Percentiles rank a stretch among this genome's conserved stretches.
Evolutionary conservation across 2,329 filamentous ascomycete species (phyloP).

Genomic region (Ophiocordyceps australis): DNA sequence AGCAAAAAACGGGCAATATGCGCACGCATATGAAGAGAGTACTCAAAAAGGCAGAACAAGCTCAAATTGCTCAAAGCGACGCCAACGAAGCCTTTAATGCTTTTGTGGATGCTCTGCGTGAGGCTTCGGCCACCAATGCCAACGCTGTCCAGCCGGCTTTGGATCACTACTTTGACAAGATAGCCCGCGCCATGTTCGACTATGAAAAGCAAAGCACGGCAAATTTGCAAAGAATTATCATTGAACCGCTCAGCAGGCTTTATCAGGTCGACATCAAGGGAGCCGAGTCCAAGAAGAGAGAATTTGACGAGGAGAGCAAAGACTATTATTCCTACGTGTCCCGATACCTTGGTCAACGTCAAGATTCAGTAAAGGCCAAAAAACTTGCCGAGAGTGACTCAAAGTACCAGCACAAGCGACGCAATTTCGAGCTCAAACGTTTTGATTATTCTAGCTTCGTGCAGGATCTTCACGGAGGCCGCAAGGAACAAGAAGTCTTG

Average conservation of each 20-base stretch:
- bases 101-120: slow-evolving; percentile 73
- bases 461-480: slow-evolving; percentile 97
- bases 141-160: slow-evolving; percentile 94
- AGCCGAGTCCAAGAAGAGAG: slow-evolving; percentile 88
- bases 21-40: slow-evolving; percentile 90
- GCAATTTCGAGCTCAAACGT: slow-evolving; percentile 89
- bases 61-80: slow-evolving; percentile 57
- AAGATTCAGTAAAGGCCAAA: slow-evolving; percentile 93
- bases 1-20: slow-evolving; percentile 94
- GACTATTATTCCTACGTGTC: slow-evolving; percentile 95
- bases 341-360: slow-evolving; percentile 86
- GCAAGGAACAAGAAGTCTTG: slow-evolving; percentile 92
- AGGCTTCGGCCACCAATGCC: slow-evolving; percentile 78
- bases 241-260: slow-evolving; percentile 79
- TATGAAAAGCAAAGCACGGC: slow-evolving; percentile 74
- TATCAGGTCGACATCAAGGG: slow-evolving; percentile 97
- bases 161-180: slow-evolving; percentile 97
- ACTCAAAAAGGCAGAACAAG: slow-evolving; percentile 81
- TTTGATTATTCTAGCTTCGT: slow-evolving; percentile 99
- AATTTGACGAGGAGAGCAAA: slow-evolving; percentile 97
- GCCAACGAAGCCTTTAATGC: slow-evolving; percentile 73
- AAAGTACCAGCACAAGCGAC: slow-evolving; percentile 86
- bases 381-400: slow-evolving; percentile 88
- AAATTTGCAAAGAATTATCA: slow-evolving; percentile 83
- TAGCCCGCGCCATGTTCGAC: slow-evolving; percentile 70